Conservation (phyloP, 2,329 filamentous ascomycete species). For the Purpureocillium takamizusanense region DNA sequence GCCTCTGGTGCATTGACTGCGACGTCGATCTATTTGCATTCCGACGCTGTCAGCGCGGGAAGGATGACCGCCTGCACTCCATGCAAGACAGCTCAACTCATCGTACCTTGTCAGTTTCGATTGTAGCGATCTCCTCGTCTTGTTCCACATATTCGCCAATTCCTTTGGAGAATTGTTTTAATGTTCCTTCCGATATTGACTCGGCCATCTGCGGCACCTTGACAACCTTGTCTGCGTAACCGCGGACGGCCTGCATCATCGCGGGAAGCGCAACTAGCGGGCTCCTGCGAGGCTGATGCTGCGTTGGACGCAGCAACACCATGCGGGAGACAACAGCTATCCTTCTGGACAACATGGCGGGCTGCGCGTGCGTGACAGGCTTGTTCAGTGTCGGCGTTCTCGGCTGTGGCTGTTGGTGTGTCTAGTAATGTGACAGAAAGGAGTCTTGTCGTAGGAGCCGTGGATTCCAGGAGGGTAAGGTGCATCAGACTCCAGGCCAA, state of each 20-base stretch:
- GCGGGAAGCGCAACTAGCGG: conserved; percentile 33
- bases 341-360: conserved; percentile 34
- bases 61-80: too few relatives aligned
- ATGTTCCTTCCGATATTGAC: conserved; percentile 92
- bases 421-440: too few relatives aligned
- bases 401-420: too few relatives aligned
- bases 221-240: conserved; percentile 71
- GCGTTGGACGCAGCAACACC: conserved; percentile 31
- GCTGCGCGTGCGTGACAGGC: neutral
- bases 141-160: conserved; percentile 89
- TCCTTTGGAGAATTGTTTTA: conserved; percentile 91
- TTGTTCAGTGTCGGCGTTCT: too few relatives aligned
- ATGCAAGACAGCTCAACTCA: too few relatives aligned
- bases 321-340: conserved; percentile 32
- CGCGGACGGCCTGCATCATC: conserved; percentile 48
- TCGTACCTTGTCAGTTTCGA: conserved; percentile 93
- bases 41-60: neutral
- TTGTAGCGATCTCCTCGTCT: conserved; percentile 96
- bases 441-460: too few relatives aligned
- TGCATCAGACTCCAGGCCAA: neutral
- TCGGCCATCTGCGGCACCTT: conserved; percentile 98
- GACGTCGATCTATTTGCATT: conserved; percentile 69
- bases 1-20: conserved; percentile 89
- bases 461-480: neutral
- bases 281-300: conserved; percentile 12